Evolutionary conservation across 768 basidiomycete genomes (phyloP).

Genomic region (Sistotremastrum suecicum): DNA sequence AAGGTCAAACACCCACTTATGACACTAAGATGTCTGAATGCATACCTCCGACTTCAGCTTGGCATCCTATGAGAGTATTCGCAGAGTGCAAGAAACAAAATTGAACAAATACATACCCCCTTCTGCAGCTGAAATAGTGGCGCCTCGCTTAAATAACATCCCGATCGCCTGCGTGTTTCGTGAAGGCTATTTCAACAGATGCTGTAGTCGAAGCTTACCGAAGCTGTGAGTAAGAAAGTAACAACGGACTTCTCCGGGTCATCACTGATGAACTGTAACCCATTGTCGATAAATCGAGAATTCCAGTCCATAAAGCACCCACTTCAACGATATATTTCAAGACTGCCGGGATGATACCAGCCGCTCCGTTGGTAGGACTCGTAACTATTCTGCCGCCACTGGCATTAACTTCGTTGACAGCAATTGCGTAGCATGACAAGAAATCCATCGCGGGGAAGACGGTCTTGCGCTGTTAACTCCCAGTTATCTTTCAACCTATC

Average conservation of each 20-base stretch:
- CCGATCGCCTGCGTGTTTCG: conserved; percentile 52
- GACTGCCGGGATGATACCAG: conserved; percentile 86
- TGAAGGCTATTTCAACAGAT: conserved; percentile 3
- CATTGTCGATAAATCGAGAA: not conserved
- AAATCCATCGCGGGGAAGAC: conserved; percentile 91
- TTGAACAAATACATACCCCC: conserved; percentile 33
- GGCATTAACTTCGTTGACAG: conserved; percentile 92
- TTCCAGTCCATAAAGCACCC: conserved; percentile 5
- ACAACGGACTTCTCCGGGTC: conserved; percentile 78
- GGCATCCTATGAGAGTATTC: conserved; percentile 30
- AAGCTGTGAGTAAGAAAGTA: conserved; percentile 82
- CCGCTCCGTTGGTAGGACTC: conserved; percentile 86
- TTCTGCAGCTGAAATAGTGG: conserved; percentile 92
- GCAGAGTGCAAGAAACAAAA: conserved; percentile 1
- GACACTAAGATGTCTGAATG: conserved; percentile 1
- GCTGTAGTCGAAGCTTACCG: conserved; percentile 33
- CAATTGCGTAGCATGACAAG: conserved; percentile 85
- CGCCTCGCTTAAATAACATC: conserved; percentile 96
- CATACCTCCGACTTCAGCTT: conserved; percentile 86
- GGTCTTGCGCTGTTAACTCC: conserved; percentile 46
- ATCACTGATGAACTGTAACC: conserved; percentile 66
- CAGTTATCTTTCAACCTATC: conserved; percentile 2
- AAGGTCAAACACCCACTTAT: not conserved
- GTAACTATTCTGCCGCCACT: conserved; percentile 90
- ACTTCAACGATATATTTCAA: conserved; percentile 83